Conservation (phyloP, 2,329 filamentous ascomycete species). For the Thermoascus crustaceus region DNA sequence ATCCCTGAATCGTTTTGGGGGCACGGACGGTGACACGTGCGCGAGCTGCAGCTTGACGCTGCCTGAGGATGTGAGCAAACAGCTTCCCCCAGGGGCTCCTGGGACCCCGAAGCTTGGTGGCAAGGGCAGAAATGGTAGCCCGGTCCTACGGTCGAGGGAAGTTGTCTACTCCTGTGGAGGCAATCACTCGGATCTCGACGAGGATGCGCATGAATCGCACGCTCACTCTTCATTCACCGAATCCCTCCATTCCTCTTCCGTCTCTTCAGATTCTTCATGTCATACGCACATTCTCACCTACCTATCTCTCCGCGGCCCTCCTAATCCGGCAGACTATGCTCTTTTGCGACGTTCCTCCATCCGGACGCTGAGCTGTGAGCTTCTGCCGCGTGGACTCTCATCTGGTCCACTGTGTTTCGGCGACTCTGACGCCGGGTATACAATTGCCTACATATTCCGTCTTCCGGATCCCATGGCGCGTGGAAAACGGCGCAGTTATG, state of each 20-base stretch:
- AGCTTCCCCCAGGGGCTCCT: slow-evolving; percentile 46
- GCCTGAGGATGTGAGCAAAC: slow-evolving; percentile 46
- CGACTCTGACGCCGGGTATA: slow-evolving; percentile 48
- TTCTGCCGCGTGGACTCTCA: slow-evolving; percentile 47
- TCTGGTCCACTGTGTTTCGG: slow-evolving; percentile 53
- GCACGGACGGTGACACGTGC: slow-evolving; percentile 45
- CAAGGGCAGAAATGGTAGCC: slow-evolving; percentile 44
- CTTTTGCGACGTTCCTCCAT: slow-evolving; percentile 50
- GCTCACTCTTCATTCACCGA: slow-evolving; percentile 30
- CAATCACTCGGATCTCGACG: slow-evolving; percentile 28
- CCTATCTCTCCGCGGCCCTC: slow-evolving; percentile 49
- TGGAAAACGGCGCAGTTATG: slow-evolving; percentile 49
- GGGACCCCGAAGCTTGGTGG: slow-evolving; percentile 43
- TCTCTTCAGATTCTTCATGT: slow-evolving; percentile 38
- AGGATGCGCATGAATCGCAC: slow-evolving; percentile 27
- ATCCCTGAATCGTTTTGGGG: slow-evolving; percentile 34
- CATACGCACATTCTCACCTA: slow-evolving; percentile 52
- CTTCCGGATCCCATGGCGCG: slow-evolving; percentile 51
- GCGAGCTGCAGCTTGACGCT: slow-evolving; percentile 51
- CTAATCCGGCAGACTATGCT: slow-evolving; percentile 46
- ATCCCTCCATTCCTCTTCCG: slow-evolving; percentile 33
- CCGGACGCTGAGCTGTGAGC: slow-evolving; percentile 50
- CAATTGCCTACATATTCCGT: slow-evolving; percentile 52
- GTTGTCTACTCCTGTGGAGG: slow-evolving; percentile 45
- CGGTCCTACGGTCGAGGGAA: slow-evolving; percentile 48